These are phyloP conservation scores for Melanomma pulvis-pyrius DNA, from an alignment of 495 filamentous ascomycete genomes.

Conservation along the genomic window DNA sequence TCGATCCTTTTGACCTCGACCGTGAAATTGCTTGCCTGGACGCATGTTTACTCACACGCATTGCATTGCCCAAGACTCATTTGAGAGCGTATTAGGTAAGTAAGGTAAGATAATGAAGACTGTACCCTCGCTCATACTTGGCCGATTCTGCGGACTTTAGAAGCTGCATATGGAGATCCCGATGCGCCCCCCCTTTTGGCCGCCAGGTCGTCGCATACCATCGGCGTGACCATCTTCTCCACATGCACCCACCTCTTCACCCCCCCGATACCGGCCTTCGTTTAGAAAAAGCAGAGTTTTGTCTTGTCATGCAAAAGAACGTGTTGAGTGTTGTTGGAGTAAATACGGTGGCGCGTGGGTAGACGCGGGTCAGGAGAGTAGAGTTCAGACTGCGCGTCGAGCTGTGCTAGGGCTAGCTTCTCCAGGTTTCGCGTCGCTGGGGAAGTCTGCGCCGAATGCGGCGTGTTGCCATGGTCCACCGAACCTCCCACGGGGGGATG, in stretches of 20 bases:
- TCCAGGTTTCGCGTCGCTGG: background rate
- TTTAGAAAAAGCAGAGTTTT: background rate
- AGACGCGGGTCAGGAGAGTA: background rate
- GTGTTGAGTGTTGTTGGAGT: background rate
- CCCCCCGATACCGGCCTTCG: background rate
- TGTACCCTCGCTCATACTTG: too few relatives aligned
- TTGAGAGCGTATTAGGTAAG: too few relatives aligned
- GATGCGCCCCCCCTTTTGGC: background rate
- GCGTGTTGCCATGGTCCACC: background rate
- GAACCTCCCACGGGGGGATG: background rate
- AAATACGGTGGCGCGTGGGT: constrained; percentile 5
- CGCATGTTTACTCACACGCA: too few relatives aligned
- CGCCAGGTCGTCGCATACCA: background rate
- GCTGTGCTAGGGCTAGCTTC: background rate
- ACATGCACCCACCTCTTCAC: background rate
- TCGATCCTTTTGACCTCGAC: too few relatives aligned
- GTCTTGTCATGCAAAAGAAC: background rate
- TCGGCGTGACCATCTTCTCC: background rate
- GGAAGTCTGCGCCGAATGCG: background rate
- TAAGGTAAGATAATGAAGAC: too few relatives aligned
- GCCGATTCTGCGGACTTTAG: too few relatives aligned
- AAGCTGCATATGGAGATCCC: too few relatives aligned
- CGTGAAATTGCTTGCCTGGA: too few relatives aligned
- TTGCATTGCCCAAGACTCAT: too few relatives aligned
- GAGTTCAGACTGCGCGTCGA: background rate